Conservation (phyloP, 441 rosid species). For the Gossypium aridum region DNA sequence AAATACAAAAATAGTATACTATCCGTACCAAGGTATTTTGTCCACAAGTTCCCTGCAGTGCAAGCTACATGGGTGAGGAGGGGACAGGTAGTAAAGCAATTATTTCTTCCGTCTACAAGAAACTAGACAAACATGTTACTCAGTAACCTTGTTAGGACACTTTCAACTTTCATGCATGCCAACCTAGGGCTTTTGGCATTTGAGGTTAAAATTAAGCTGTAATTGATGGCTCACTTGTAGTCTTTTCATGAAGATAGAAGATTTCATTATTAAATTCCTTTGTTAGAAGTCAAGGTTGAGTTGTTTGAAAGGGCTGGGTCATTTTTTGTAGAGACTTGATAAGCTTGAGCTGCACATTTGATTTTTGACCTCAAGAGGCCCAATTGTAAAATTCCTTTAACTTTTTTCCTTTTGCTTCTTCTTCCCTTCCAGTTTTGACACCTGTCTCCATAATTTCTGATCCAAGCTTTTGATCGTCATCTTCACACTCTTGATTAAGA, state of each 20-base stretch:
- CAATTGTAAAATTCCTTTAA: not conserved
- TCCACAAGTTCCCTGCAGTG: not conserved
- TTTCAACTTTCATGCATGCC: not conserved
- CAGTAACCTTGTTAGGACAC: not conserved
- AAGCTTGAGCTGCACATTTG: not conserved
- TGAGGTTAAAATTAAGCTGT: not conserved
- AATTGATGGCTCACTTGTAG: not conserved
- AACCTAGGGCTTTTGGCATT: not conserved
- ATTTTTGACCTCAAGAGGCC: not conserved
- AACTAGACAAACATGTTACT: not conserved
- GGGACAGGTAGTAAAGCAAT: not conserved
- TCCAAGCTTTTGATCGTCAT: not conserved
- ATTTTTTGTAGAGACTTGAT: not conserved
- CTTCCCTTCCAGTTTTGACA: not conserved
- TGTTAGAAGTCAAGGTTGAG: not conserved
- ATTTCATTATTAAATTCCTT: not conserved
- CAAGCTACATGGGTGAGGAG: not conserved
- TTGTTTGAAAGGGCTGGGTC: not conserved
- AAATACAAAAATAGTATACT: not conserved
- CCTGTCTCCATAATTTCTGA: not conserved
- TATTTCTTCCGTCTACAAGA: not conserved
- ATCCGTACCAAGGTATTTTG: not conserved
- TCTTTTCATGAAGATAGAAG: constrained; percentile 2
- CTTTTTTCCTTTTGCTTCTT: not conserved
- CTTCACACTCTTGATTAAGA: not conserved